Percentiles rank a stretch among this genome's conserved stretches.
Evolutionary conservation across 1,139 yeast genomes (phyloP).

Genomic region (Williopsis jadinii): DNA sequence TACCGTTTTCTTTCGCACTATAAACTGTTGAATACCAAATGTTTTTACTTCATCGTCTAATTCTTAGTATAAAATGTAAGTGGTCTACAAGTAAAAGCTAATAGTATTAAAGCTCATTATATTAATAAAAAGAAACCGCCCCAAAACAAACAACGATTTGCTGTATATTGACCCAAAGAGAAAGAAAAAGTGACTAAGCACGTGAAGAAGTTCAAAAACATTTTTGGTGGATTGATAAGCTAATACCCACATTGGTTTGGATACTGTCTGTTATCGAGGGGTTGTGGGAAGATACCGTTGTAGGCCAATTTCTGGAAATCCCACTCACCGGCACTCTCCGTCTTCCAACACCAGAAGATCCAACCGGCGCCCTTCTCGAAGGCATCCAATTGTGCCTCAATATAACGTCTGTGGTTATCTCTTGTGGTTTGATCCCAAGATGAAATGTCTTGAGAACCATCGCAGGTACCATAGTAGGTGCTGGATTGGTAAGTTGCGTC

Average conservation of each 20-base stretch:
- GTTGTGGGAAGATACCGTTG: conserved; percentile 71
- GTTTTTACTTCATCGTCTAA: too few species aligned
- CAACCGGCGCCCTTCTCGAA: conserved; percentile 72
- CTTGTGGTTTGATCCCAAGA: conserved; percentile 58
- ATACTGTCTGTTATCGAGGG: conserved; percentile 55
- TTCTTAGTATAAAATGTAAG: too few species aligned
- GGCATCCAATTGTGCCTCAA: conserved; percentile 90
- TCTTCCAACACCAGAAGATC: conserved; percentile 92
- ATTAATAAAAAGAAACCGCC: too few species aligned
- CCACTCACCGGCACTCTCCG: conserved; percentile 85
- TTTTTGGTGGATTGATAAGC: not conserved
- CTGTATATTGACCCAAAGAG: too few species aligned
- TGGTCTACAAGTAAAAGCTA: too few species aligned
- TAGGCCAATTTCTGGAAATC: conserved; percentile 56
- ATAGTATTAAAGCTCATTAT: too few species aligned
- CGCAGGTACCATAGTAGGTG: conserved; percentile 58
- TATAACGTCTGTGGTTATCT: conserved; percentile 53
- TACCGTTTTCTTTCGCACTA: not conserved
- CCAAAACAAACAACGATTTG: too few species aligned
- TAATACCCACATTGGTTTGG: conserved; percentile 55
- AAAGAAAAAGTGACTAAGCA: too few species aligned
- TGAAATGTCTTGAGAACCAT: conserved; percentile 42
- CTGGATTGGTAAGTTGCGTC: conserved; percentile 45
- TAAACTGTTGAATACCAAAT: too few species aligned
- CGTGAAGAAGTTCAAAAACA: too few species aligned